A percentile compares a stretch with the other conserved stretches of the same genome.
Conservation (phyloP, 768 basidiomycete species). For the Lactarius psammicola region DNA sequence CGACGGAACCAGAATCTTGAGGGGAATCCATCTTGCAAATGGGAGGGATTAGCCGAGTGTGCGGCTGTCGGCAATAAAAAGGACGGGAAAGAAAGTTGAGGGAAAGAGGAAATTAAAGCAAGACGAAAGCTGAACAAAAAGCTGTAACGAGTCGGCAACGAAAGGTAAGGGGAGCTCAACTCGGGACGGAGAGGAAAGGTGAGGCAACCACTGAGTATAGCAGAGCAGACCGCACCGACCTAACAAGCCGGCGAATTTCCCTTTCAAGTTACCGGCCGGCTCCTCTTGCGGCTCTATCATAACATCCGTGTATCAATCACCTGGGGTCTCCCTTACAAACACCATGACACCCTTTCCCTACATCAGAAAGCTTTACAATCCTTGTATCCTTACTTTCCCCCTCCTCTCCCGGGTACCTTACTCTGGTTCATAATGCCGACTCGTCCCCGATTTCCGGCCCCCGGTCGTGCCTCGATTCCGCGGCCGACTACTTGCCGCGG, state of each 20-base stretch:
- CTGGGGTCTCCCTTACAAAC: not conserved
- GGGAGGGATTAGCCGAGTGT: conserved; percentile 3
- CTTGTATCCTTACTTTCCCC: not conserved
- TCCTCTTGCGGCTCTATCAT: conserved; percentile 16
- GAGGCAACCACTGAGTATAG: conserved; percentile 4
- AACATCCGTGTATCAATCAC: not conserved
- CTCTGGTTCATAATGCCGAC: conserved; percentile 1
- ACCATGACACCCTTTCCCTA: not conserved
- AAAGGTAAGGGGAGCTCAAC: not conserved
- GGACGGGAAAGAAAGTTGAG: not conserved
- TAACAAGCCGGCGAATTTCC: conserved; percentile 26
- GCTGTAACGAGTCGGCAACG: not conserved
- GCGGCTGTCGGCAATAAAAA: conserved; percentile 10
- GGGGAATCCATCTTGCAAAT: conserved; percentile 18
- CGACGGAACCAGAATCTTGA: conserved; percentile 7
- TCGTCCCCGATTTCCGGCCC: conserved; percentile 3
- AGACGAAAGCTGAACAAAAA: not conserved
- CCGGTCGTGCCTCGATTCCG: conserved; percentile 17
- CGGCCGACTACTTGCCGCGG: conserved; percentile 19
- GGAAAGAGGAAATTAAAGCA: not conserved
- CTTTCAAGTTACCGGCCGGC: conserved; percentile 28
- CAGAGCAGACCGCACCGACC: conserved; percentile 3
- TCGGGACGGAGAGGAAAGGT: conserved; percentile 1
- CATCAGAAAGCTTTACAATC: not conserved
- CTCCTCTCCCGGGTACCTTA: not conserved